Conservation (phyloP, 805 yeast genomes). For the Isabelozyma heimii region DNA sequence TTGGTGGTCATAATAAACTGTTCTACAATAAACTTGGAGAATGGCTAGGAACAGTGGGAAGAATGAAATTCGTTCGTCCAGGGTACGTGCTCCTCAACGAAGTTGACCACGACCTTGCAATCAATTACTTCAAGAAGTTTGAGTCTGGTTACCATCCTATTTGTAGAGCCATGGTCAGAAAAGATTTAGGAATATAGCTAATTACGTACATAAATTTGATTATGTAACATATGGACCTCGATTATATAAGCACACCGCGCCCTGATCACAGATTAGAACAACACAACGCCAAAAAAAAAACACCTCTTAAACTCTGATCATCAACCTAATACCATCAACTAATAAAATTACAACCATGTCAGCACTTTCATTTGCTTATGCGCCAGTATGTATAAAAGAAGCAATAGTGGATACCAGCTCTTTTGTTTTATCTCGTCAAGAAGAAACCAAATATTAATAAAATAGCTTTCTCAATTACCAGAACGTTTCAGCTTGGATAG, state of each 20-base stretch:
- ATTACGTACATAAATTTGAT: neutral
- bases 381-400: slow-evolving; percentile 33
- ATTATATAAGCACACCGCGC: neutral
- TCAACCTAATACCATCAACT: slow-evolving; percentile 3
- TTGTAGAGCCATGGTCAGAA: slow-evolving; percentile 76
- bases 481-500: slow-evolving; percentile 48
- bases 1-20: slow-evolving; percentile 47
- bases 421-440: neutral
- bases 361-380: slow-evolving; percentile 34
- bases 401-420: neutral
- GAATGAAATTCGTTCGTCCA: slow-evolving; percentile 94
- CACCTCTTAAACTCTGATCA: slow-evolving; percentile 3
- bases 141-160: slow-evolving; percentile 77
- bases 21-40: slow-evolving; percentile 58
- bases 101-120: slow-evolving; percentile 66
- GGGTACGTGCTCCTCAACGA: slow-evolving; percentile 64
- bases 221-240: neutral
- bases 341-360: slow-evolving; percentile 17
- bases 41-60: slow-evolving; percentile 89
- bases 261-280: neutral
- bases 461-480: slow-evolving; percentile 38
- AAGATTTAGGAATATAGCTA: slow-evolving; percentile 57
- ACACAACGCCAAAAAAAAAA: neutral
- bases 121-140: slow-evolving; percentile 58
- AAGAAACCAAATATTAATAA: slow-evolving; percentile 10